Conservation (phyloP, 768 basidiomycete species). For the Suillus sp. region DNA sequence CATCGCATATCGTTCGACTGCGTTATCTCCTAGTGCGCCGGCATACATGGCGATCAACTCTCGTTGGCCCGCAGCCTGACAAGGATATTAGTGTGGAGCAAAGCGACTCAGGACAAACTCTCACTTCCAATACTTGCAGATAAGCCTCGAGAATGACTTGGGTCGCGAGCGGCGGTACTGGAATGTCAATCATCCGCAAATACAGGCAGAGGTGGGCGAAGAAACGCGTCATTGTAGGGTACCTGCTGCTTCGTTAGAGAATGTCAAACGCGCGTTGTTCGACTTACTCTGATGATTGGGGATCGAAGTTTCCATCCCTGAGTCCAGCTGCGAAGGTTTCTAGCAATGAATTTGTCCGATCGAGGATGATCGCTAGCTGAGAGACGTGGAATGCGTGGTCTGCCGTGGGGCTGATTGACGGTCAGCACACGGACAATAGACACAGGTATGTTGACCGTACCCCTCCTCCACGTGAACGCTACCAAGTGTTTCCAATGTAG, state of each 20-base stretch:
- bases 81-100: conserved; percentile 2
- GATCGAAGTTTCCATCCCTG: conserved; percentile 49
- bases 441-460: conserved; percentile 37
- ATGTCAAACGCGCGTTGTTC: conserved; percentile 12
- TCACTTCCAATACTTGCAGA: conserved; percentile 81
- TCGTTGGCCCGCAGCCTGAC: conserved; percentile 71
- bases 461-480: conserved; percentile 65
- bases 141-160: conserved; percentile 89
- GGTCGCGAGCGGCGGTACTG: conserved; percentile 71
- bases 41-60: conserved; percentile 94
- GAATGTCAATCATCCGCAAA: conserved; percentile 61
- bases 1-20: conserved; percentile 87
- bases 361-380: conserved; percentile 76
- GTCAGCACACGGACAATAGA: conserved; percentile 11
- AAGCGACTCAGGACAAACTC: conserved; percentile 18
- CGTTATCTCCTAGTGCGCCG: conserved; percentile 85
- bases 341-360: conserved; percentile 67
- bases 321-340: conserved; percentile 66
- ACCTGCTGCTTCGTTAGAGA: conserved; percentile 41
- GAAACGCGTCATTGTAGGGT: conserved; percentile 78
- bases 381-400: conserved; percentile 82
- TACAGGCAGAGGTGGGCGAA: conserved; percentile 84
- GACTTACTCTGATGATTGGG: conserved; percentile 58
- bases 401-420: conserved; percentile 50
- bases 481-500: conserved; percentile 58